These are phyloP conservation scores for Cyberlindnera maclurae DNA, from an alignment of 805 yeast genomes.

Conservation along the genomic window DNA sequence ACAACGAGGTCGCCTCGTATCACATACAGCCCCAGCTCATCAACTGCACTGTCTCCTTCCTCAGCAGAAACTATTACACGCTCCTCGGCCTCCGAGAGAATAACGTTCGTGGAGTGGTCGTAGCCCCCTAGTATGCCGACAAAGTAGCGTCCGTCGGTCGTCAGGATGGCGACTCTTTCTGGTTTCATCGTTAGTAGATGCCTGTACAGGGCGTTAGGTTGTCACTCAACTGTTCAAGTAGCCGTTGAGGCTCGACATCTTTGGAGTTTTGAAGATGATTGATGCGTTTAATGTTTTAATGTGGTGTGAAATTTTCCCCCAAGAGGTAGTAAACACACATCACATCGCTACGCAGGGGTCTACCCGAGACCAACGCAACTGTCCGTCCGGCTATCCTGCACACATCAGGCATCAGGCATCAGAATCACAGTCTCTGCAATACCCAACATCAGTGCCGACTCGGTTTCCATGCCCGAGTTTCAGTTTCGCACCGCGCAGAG, in stretches of 20 bases:
- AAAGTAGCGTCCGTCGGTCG: constrained; percentile 49
- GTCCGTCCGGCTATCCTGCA: too few species aligned
- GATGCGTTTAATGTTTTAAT: too few species aligned
- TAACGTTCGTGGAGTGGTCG: constrained; percentile 57
- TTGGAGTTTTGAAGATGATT: too few species aligned
- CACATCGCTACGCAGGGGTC: too few species aligned
- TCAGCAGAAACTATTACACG: constrained; percentile 35
- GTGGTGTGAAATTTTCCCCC: too few species aligned
- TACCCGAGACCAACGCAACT: too few species aligned
- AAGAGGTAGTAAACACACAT: too few species aligned
- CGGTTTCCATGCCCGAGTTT: constrained; percentile 12
- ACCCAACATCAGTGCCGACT: too few species aligned
- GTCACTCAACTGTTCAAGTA: not conserved
- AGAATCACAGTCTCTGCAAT: too few species aligned
- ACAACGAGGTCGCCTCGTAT: constrained; percentile 55
- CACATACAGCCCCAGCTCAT: constrained; percentile 40
- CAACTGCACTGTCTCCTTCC: constrained; percentile 17
- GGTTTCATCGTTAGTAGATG: constrained; percentile 6
- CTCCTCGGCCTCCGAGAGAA: constrained; percentile 46
- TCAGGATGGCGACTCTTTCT: constrained; percentile 47
- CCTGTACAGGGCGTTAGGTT: not conserved
- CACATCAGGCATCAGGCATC: too few species aligned
- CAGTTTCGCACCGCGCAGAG: constrained; percentile 9
- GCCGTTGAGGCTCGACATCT: constrained; percentile 5
- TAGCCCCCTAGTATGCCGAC: constrained; percentile 48